Evolutionary conservation across 805 yeast genomes (phyloP).

Genomic region (Candida maesae): DNA sequence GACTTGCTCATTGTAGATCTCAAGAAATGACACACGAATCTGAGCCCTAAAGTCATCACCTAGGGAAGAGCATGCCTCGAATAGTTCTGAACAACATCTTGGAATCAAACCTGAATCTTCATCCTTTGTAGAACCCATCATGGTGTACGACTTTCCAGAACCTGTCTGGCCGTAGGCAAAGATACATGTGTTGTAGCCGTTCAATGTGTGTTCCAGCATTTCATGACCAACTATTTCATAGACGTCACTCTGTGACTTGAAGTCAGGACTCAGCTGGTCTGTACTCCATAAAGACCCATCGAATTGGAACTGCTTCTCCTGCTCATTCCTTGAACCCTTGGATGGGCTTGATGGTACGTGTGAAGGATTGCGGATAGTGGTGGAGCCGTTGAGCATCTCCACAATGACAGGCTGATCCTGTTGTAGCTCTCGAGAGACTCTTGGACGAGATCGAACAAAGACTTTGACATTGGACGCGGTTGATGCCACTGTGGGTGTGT

Average conservation of each 20-base stretch:
- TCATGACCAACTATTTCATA: slow-evolving; percentile 56
- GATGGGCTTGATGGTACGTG: slow-evolving; percentile 14
- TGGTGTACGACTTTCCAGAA: slow-evolving; percentile 79
- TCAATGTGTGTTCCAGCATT: slow-evolving; percentile 56
- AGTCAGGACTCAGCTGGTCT: slow-evolving; percentile 27
- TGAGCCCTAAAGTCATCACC: slow-evolving; percentile 36
- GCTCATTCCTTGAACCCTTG: slow-evolving; percentile 5
- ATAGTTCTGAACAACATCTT: slow-evolving; percentile 48
- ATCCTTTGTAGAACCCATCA: slow-evolving; percentile 55
- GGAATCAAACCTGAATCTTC: slow-evolving; percentile 70
- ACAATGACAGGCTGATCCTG: slow-evolving; percentile 16
- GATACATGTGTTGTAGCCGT: slow-evolving; percentile 70
- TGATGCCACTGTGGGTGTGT: no score
- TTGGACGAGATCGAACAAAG: slow-evolving; percentile 51
- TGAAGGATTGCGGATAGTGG: slow-evolving; percentile 15
- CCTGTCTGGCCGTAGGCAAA: slow-evolving; percentile 84
- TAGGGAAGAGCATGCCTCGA: slow-evolving; percentile 34
- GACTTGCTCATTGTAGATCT: slow-evolving; percentile 75
- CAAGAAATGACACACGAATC: slow-evolving; percentile 59
- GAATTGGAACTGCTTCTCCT: slow-evolving; percentile 40
- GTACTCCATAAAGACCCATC: slow-evolving; percentile 52
- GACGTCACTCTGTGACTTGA: slow-evolving; percentile 46
- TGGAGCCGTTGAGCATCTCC: slow-evolving; percentile 15
- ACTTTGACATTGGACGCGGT: slow-evolving; percentile 38
- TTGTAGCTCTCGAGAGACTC: slow-evolving; percentile 20